Conservation (phyloP, 1,139 yeast genomes). For the Taphrina deformans region DNA sequence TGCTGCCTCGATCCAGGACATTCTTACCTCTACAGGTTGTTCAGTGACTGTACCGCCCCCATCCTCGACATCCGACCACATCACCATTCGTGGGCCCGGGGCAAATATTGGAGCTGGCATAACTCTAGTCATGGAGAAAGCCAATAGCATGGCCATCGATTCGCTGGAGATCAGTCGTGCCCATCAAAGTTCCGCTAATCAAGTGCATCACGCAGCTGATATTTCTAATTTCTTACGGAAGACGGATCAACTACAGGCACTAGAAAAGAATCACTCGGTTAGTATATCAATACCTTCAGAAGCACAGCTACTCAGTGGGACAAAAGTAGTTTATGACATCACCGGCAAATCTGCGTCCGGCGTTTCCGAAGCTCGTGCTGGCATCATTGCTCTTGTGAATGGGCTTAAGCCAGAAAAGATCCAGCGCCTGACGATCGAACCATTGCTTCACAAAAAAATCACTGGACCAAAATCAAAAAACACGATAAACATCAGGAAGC, state of each 20-base stretch:
- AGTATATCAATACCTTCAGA: constrained; percentile 59
- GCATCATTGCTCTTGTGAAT: constrained; percentile 72
- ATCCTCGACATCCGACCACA: constrained; percentile 47
- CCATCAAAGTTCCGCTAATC: constrained; percentile 55
- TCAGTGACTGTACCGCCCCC: constrained; percentile 59
- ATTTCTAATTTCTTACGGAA: constrained; percentile 66
- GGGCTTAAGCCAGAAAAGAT: constrained; percentile 67
- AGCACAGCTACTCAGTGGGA: constrained; percentile 44
- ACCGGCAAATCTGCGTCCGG: constrained; percentile 51
- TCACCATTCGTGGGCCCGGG: constrained; percentile 62
- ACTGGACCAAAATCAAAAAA: constrained; percentile 44
- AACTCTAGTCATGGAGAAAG: constrained; percentile 55
- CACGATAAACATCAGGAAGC: constrained; percentile 53
- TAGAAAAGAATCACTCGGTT: constrained; percentile 52
- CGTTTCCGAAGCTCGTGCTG: constrained; percentile 60
- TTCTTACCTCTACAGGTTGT: constrained; percentile 61
- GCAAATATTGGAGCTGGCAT: constrained; percentile 62
- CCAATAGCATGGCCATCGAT: constrained; percentile 60
- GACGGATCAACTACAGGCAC: constrained; percentile 50
- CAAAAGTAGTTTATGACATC: constrained; percentile 51
- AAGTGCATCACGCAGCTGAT: constrained; percentile 69
- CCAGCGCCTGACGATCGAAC: constrained; percentile 65
- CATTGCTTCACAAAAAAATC: constrained; percentile 60
- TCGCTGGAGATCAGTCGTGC: constrained; percentile 80
- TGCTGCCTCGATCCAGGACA: constrained; percentile 44